Evolutionary conservation across 129 eudicot genomes (phyloP), one percentile per base, ranked within the genome.

Genomic region (Flaveria linearis): DNA sequence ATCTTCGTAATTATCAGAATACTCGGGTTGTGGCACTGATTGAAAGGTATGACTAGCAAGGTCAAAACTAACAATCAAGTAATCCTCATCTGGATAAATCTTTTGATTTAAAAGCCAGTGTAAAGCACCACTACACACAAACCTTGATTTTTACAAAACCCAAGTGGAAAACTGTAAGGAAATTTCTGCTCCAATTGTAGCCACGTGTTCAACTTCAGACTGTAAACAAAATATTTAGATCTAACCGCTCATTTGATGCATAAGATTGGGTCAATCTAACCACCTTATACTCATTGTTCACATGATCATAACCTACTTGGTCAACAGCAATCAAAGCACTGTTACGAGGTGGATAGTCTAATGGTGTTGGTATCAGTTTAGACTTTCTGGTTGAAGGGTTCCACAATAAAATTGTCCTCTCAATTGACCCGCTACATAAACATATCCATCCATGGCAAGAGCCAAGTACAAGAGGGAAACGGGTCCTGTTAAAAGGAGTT

Each of bases 361-460:
- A 15, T 7, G 72, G 53, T 4, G 57, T 28, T 3, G 41, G 60
- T 33, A 71, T 46, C 53, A n/a, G 42, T 41, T 11, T 71, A n/a
- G 20, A 73, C 18, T 53, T 73, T 72, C 57, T n/a, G 63, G 78
- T 80, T 16, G 79, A 80, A 25, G 77, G 74, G 65, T 80, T 80
- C 75, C 69, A 56, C 47, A 80, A 50, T 41, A 67, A 49, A 66
- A 80, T 56, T 30, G 33, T n/a, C 36, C 64, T 14, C 13, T 67
- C 56, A 41, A 11, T 8, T 8, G 50, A 28, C 10, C 69, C 58
- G 36, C 72, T n/a, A 66, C 47, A 69, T 53, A 80, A 49, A 72
- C 77, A 78, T 17, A 78, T 47, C 69, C 73, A 73, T 22, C 74
- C 79, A 67, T 73, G 60, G 72, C 79, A 66, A 80, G 75, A 65